Base-by-base conservation (phyloP, 441 rosid genomes). In the Croton laevigatus region DNA sequence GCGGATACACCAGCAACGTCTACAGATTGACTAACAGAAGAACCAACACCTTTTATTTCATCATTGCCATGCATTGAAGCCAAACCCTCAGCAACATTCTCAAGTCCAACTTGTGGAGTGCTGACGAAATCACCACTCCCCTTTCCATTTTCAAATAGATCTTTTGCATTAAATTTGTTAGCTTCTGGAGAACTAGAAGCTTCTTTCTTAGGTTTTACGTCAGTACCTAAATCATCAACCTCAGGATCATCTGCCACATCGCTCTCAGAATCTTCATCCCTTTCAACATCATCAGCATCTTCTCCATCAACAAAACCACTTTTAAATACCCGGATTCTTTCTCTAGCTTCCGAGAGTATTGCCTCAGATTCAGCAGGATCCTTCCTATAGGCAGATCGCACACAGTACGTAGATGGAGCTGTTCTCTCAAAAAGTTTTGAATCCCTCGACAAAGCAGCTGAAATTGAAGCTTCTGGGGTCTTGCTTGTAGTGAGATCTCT, bases 401-500 rank as follows among this genome's bases (percentile, higher is more conserved):
- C 93, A 80, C 96, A 92, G 65, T 90, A 92, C 3, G 94, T 92
- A 36, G 96, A 92, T 49, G 98, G 98, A 80, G 98, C 98, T 59
- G 86, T 89, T 76, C 98, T 89, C 86, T 90, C 94, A 58, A 92
- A 92, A 63, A 92, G 91, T 79, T 89, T 92, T 55, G 94, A 76
- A 78, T 92, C 96, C 51, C 98, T 89, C 27, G 96, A 90, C 83
- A 92, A 79, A 20, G 98, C 96, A 84, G 94, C 98, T 78, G 96
- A 85, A 74, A 92, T 88, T 12, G 96, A 92, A 55, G 98, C 96
- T 87, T 92, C 96, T 27, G 96, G 98, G 59, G 94, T 92, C 86
- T 87, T 90, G 80, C 98, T 92, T 1, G 94, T 86, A 16, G 94
- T 84, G 73, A 92, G 89, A 83, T 92, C 96, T 77, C 96, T 85